These are phyloP conservation scores for Raffaelea ambrosiae DNA, from an alignment of 2,329 filamentous ascomycete genomes.

Conservation along the genomic window DNA sequence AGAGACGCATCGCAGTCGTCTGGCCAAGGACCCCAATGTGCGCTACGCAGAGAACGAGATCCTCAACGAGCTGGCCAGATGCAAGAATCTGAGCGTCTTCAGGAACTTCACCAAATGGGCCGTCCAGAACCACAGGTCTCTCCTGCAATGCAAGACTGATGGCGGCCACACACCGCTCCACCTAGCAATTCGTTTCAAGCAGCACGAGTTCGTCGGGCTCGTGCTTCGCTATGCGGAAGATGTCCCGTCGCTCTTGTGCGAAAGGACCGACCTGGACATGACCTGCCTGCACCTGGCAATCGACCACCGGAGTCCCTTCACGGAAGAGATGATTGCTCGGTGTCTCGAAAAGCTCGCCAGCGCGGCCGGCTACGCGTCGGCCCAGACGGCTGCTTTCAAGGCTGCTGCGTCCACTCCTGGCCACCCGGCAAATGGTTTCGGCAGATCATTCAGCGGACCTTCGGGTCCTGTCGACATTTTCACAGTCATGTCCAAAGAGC, in stretches of 20 bases:
- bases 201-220: conserved; percentile 6
- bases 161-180: conserved; percentile 4
- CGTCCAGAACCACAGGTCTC: neutral
- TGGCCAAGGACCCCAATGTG: neutral
- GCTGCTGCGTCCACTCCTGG: too few relatives aligned
- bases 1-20: neutral
- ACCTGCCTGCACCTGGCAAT: conserved; percentile 7
- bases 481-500: neutral
- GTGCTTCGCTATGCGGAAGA: conserved; percentile 1
- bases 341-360: neutral
- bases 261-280: neutral
- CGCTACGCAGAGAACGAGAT: neutral
- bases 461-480: too few relatives aligned
- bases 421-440: too few relatives aligned
- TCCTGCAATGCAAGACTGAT: conserved; percentile 1
- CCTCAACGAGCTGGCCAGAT: conserved; percentile 4
- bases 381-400: too few relatives aligned
- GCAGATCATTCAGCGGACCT: too few relatives aligned
- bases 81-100: neutral
- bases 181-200: conserved; percentile 1
- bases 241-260: neutral
- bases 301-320: conserved; percentile 2
- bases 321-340: conserved; percentile 2
- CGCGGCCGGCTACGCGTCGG: neutral
- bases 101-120: conserved; percentile 3